A percentile compares a stretch with the other conserved stretches of the same genome.
Conservation (phyloP, 2,329 filamentous ascomycete genomes). For the Calonectria naviculata region DNA sequence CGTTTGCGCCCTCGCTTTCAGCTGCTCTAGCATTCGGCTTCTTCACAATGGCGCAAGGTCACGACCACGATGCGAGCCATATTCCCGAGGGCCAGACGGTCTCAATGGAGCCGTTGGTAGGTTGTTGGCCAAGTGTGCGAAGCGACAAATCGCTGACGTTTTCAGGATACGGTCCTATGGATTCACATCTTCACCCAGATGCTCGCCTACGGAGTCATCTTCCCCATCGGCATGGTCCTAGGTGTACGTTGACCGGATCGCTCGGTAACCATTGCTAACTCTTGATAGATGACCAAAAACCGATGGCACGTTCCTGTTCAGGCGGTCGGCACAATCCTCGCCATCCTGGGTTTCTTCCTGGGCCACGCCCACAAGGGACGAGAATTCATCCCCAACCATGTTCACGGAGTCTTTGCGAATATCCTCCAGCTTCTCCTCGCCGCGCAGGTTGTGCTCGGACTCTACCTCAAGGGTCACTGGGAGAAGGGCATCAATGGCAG, state of each 20-base stretch:
- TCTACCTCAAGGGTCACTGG: conserved; percentile 91
- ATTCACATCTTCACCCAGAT: conserved; percentile 91
- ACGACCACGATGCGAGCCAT: conserved; percentile 61
- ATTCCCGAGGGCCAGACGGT: conserved; percentile 77
- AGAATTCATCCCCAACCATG: conserved; percentile 80
- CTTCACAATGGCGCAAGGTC: conserved; percentile 46
- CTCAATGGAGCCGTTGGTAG: conserved; percentile 79
- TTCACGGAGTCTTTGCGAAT: conserved; percentile 84
- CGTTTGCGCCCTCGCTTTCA: conserved; percentile 26
- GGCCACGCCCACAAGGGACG: conserved; percentile 92
- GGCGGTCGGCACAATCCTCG: conserved; percentile 77
- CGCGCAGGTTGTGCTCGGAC: conserved; percentile 80
- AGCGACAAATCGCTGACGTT: conserved; percentile 43
- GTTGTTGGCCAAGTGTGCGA: conserved; percentile 40
- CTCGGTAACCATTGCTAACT: conserved; percentile 10
- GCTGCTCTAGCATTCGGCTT: conserved; percentile 36
- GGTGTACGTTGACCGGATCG: conserved; percentile 69
- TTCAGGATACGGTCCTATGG: conserved; percentile 87
- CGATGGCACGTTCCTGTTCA: conserved; percentile 96
- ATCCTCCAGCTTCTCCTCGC: conserved; percentile 83
- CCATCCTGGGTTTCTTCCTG: conserved; percentile 87
- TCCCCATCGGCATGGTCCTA: conserved; percentile 94
- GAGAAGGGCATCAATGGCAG: conserved; percentile 84
- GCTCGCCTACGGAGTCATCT: conserved; percentile 89
- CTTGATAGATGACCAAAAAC: conserved; percentile 80